Evolutionary conservation across 768 basidiomycete species (phyloP).

Genomic region (Galerina sulciceps): DNA sequence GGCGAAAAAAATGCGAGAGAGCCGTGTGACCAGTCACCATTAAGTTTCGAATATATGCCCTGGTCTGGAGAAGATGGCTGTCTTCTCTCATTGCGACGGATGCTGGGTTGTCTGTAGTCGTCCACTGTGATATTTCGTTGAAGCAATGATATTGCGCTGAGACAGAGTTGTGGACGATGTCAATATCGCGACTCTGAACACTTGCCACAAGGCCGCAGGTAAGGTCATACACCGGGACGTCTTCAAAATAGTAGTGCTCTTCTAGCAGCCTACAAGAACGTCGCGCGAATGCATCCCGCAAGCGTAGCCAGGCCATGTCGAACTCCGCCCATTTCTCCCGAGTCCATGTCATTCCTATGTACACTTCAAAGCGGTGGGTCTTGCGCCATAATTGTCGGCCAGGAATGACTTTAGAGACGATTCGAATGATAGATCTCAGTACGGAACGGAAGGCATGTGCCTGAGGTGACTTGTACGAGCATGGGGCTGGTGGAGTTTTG

Average conservation of each 20-base stretch:
- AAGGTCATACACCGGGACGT: conserved; percentile 1
- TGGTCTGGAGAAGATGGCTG: no score
- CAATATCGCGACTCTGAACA: neutral
- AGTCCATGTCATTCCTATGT: neutral
- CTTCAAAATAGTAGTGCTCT: neutral
- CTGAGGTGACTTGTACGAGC: conserved; percentile 15
- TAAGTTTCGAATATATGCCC: no score
- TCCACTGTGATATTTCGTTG: neutral
- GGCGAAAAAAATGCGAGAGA: no score
- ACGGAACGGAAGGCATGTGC: conserved; percentile 13
- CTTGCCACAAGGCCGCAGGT: neutral
- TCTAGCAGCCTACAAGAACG: neutral
- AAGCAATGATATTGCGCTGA: conserved; percentile 4
- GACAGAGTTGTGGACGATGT: neutral
- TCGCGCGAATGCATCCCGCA: neutral
- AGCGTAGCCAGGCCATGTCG: conserved; percentile 4
- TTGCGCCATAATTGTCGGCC: neutral
- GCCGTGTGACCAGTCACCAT: no score
- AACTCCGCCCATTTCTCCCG: neutral
- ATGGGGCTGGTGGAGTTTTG: conserved; percentile 11
- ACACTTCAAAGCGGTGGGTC: neutral
- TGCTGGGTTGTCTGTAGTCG: no score
- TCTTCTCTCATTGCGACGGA: no score
- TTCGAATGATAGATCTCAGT: conserved; percentile 2
- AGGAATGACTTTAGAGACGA: conserved; percentile 8